Percentiles rank a stretch among this genome's conserved stretches.
Conservation (phyloP, 2,329 filamentous ascomycete genomes). For the Alternaria novae-zelandiae region DNA sequence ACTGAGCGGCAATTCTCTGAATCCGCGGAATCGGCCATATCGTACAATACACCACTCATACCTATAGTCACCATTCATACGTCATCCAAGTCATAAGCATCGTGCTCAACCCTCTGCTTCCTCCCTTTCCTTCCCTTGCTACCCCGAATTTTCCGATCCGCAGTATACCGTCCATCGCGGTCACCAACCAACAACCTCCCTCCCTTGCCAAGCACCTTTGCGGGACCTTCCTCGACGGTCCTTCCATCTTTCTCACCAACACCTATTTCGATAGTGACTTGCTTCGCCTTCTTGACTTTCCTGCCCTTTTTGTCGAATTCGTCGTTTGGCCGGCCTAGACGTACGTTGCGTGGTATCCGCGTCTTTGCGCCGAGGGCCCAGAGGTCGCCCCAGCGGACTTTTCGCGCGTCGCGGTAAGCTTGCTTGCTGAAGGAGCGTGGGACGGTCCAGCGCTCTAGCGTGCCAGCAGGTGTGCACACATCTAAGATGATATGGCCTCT, state of each 20-base stretch:
- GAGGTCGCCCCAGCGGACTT: constrained; percentile 88
- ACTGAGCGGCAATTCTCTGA: not conserved
- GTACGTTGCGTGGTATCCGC: constrained; percentile 66
- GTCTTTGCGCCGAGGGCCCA: constrained; percentile 97
- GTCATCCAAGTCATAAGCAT: constrained; percentile 24
- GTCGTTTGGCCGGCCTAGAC: constrained; percentile 60
- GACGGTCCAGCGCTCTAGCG: constrained; percentile 92
- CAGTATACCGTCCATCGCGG: constrained; percentile 36
- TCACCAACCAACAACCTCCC: constrained; percentile 38
- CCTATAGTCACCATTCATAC: constrained; percentile 10
- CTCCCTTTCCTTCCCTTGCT: constrained; percentile 50
- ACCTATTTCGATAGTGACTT: constrained; percentile 38
- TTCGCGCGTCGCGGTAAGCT: constrained; percentile 91
- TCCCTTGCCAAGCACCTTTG: constrained; percentile 17
- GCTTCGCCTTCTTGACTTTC: constrained; percentile 41
- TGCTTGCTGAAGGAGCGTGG: constrained; percentile 79
- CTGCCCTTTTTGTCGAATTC: constrained; percentile 50
- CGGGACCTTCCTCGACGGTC: constrained; percentile 28
- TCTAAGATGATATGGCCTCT: constrained; percentile 88
- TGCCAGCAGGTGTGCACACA: constrained; percentile 83
- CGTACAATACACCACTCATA: constrained; percentile 6
- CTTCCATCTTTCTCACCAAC: constrained; percentile 32
- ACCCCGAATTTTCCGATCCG: constrained; percentile 46
- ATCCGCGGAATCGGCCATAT: not conserved
- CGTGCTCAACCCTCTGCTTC: constrained; percentile 29